A percentile compares a stretch with the other conserved stretches of the same genome.
Conservation (phyloP, 768 basidiomycete species). For the Auriscalpium vulgare region DNA sequence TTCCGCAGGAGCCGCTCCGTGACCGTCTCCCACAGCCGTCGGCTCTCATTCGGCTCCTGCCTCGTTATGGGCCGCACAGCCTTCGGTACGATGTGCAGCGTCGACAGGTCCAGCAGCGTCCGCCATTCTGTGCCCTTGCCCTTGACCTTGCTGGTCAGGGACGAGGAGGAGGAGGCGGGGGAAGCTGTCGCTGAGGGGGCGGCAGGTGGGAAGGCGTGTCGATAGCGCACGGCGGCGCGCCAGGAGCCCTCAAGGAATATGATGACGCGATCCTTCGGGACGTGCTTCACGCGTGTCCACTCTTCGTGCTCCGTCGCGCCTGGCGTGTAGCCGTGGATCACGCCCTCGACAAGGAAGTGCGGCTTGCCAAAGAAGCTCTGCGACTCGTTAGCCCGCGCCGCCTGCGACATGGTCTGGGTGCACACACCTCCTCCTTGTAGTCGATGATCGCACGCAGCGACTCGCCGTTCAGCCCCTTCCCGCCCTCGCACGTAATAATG, state of each 20-base stretch:
- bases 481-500: conserved; percentile 74
- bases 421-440: conserved; percentile 89
- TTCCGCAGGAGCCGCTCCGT: conserved; percentile 70
- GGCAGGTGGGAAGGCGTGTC: conserved; percentile 32
- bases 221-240: conserved; percentile 78
- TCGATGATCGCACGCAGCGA: conserved; percentile 79
- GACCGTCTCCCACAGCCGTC: conserved; percentile 82
- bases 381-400: not conserved
- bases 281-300: conserved; percentile 86
- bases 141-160: conserved; percentile 13
- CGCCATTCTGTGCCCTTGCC: conserved; percentile 40
- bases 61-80: conserved; percentile 70
- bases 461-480: conserved; percentile 34
- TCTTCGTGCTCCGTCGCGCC: conserved; percentile 53
- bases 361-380: conserved; percentile 88
- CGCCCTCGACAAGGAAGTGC: conserved; percentile 79
- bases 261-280: conserved; percentile 69
- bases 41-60: conserved; percentile 76
- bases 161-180: not conserved
- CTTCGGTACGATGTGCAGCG: conserved; percentile 72
- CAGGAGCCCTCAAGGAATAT: conserved; percentile 87
- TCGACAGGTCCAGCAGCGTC: conserved; percentile 70
- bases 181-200: not conserved
- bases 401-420: not conserved
- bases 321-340: conserved; percentile 76